Conservation (phyloP, 495 filamentous ascomycete species). For the Aspergillus panamensis region DNA sequence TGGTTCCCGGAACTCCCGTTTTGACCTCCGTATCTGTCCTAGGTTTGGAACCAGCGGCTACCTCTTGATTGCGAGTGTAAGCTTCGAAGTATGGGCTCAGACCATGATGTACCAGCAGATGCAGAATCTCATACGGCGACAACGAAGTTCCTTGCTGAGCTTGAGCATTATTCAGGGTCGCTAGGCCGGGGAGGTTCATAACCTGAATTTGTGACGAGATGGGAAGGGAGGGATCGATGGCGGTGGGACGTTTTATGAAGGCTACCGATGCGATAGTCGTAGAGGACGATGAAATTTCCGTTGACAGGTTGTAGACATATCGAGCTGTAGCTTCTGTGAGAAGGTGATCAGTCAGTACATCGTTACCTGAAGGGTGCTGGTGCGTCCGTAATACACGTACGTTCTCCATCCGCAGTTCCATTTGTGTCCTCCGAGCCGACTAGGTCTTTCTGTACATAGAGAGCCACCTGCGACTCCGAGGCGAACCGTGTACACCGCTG, state of each 20-base stretch:
- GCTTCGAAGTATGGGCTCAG: slow-evolving; percentile 95
- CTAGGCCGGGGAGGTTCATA: slow-evolving; percentile 81
- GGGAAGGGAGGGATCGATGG: slow-evolving; percentile 75
- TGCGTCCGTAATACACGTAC: slow-evolving; percentile 21
- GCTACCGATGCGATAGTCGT: slow-evolving; percentile 80
- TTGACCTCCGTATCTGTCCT: slow-evolving; percentile 81
- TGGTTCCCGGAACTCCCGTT: slow-evolving; percentile 92
- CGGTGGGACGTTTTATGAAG: slow-evolving; percentile 81
- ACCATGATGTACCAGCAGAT: slow-evolving; percentile 81
- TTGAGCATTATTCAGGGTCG: slow-evolving; percentile 57
- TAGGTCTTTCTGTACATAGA: slow-evolving; percentile 88
- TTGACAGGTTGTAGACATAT: slow-evolving; percentile 74
- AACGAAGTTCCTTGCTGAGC: slow-evolving; percentile 64
- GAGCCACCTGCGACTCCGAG: slow-evolving; percentile 74
- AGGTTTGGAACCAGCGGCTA: slow-evolving; percentile 57
- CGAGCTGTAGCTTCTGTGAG: slow-evolving; percentile 30
- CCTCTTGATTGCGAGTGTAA: slow-evolving; percentile 79
- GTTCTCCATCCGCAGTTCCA: slow-evolving; percentile 44
- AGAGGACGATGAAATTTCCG: slow-evolving; percentile 74
- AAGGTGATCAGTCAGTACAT: background rate
- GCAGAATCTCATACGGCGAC: slow-evolving; percentile 87
- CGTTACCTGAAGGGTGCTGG: background rate
- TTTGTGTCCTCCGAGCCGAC: slow-evolving; percentile 52
- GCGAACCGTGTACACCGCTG: slow-evolving; percentile 87
- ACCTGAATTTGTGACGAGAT: slow-evolving; percentile 84